These are phyloP conservation scores for Candida khao-thaluensis DNA, from an alignment of 805 yeast genomes.

Conservation along the genomic window DNA sequence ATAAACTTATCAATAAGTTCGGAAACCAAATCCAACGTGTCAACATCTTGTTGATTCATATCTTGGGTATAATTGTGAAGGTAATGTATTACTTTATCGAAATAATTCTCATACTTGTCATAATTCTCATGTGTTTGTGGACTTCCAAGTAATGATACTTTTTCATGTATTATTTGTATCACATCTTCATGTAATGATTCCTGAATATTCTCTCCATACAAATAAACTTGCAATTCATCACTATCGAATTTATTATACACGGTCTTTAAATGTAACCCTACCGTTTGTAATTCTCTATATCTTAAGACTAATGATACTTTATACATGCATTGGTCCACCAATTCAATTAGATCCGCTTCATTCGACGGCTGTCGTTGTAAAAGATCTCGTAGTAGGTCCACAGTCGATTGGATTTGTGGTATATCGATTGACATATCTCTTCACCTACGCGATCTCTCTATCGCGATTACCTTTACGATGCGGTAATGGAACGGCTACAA, in stretches of 20 bases:
- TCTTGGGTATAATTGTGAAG: background rate
- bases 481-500: too few relatives aligned
- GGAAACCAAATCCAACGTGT: background rate
- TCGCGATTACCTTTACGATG: too few relatives aligned
- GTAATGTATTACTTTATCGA: background rate
- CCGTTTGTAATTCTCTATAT: background rate
- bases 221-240: background rate
- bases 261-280: background rate
- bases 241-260: background rate
- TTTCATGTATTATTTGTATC: background rate
- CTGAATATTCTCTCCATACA: background rate
- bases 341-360: slow-evolving; percentile 3
- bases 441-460: too few relatives aligned
- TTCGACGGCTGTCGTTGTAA: background rate
- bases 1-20: background rate
- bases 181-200: background rate
- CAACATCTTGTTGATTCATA: too few relatives aligned
- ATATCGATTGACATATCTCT: slow-evolving; percentile 2
- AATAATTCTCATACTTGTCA: too few relatives aligned
- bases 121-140: too few relatives aligned
- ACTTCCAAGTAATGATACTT: too few relatives aligned
- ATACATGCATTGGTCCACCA: slow-evolving; percentile 5
- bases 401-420: background rate
- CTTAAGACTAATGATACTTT: background rate
- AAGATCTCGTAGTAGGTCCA: background rate